These are phyloP conservation scores for Flagelloscypha sp. DNA, from an alignment of 768 basidiomycete species.

Conservation along the genomic window DNA sequence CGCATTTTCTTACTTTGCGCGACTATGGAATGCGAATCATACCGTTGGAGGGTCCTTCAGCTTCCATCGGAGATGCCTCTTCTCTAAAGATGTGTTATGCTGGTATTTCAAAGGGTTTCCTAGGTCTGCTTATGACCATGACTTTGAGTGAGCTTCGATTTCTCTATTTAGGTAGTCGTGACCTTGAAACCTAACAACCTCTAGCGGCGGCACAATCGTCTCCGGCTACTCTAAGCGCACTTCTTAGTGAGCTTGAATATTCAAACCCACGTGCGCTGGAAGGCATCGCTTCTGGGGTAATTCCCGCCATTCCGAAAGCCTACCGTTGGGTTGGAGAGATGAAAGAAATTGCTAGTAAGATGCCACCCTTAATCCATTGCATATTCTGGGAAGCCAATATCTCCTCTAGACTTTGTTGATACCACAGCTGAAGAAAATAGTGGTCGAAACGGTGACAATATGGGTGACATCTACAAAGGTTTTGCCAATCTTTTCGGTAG, in stretches of 20 bases:
- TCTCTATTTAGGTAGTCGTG: background rate
- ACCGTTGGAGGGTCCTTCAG: constrained; percentile 36
- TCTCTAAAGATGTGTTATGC: constrained; percentile 60
- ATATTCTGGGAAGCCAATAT: too few relatives aligned
- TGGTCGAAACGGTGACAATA: too few relatives aligned
- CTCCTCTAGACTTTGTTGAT: too few relatives aligned
- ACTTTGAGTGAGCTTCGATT: constrained; percentile 33
- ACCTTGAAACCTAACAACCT: constrained; percentile 2
- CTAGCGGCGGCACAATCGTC: constrained; percentile 49
- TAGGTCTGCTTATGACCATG: constrained; percentile 46
- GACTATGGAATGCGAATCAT: constrained; percentile 39
- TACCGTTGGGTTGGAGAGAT: constrained; percentile 59
- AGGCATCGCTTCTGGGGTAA: constrained; percentile 29
- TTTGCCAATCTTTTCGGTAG: too few relatives aligned
- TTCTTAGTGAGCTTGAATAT: constrained; percentile 36
- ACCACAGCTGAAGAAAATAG: too few relatives aligned
- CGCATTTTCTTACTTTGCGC: constrained; percentile 31
- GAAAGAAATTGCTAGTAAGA: constrained; percentile 59
- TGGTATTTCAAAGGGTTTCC: constrained; percentile 49
- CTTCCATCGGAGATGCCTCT: constrained; percentile 48
- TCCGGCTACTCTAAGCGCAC: constrained; percentile 51
- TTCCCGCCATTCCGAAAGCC: constrained; percentile 51
- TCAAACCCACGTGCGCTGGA: constrained; percentile 40
- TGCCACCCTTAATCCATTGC: too few relatives aligned
- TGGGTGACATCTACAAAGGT: too few relatives aligned